Percentiles rank a stretch among this genome's conserved stretches.
Conservation (phyloP, 2,329 filamentous ascomycete genomes). For the Rhinocladiella similis region DNA sequence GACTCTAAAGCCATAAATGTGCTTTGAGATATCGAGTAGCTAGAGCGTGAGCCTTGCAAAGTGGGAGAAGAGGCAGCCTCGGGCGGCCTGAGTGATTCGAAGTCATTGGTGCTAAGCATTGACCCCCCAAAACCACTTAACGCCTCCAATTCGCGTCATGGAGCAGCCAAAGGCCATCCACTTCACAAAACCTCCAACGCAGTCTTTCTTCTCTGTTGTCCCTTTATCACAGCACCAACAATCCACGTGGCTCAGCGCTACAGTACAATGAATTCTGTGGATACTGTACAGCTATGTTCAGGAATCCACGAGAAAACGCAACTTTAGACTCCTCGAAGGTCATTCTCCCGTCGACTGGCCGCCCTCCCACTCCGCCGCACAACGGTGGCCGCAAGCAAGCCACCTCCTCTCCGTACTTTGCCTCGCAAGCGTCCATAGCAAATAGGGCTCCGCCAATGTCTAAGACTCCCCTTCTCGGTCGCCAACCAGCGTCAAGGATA, state of each 20-base stretch:
- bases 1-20: too few species aligned
- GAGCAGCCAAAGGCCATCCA: not conserved
- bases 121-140: slow-evolving; percentile 1
- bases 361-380: slow-evolving; percentile 24
- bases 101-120: not conserved
- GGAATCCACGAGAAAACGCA: slow-evolving; percentile 26
- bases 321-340: slow-evolving; percentile 1
- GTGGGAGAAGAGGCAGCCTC: not conserved
- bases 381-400: not conserved
- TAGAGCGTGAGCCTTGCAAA: too few species aligned
- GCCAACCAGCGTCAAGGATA: slow-evolving; percentile 20
- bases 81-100: too few species aligned
- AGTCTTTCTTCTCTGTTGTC: not conserved
- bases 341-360: slow-evolving; percentile 18
- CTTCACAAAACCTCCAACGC: not conserved
- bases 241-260: not conserved
- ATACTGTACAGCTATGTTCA: slow-evolving; percentile 24
- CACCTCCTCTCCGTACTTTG: slow-evolving; percentile 12
- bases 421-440: slow-evolving; percentile 21
- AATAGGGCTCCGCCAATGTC: slow-evolving; percentile 11
- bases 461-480: slow-evolving; percentile 18
- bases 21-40: too few species aligned
- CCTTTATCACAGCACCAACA: not conserved
- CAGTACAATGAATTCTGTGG: slow-evolving; percentile 3
- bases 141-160: not conserved